These are phyloP conservation scores for Paraphoma sp. DNA, from an alignment of 2,329 filamentous ascomycete species.

Conservation along the genomic window DNA sequence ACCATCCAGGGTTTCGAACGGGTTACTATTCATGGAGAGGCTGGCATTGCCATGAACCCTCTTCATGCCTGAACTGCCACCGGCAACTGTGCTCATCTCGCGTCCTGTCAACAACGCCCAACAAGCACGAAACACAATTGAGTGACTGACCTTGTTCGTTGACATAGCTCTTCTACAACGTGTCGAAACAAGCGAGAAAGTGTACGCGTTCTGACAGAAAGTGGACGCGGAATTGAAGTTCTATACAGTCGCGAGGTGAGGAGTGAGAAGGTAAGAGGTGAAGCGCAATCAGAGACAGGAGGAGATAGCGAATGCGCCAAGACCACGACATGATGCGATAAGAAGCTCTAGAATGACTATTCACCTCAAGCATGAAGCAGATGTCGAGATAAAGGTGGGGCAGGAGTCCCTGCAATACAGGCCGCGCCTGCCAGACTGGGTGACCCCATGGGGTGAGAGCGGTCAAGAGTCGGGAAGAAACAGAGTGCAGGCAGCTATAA, in stretches of 20 bases:
- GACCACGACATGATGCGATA: constrained; percentile 3
- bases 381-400: constrained; percentile 1
- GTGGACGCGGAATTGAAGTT: background rate
- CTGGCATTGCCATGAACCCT: background rate
- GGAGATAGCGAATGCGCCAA: constrained; percentile 4
- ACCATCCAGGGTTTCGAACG: constrained; percentile 9
- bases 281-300: background rate
- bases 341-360: background rate
- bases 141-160: constrained; percentile 14
- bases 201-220: background rate
- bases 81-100: constrained; percentile 9
- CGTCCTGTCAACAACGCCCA: constrained; percentile 11
- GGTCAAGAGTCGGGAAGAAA: background rate
- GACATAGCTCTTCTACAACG: background rate
- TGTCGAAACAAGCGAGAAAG: background rate
- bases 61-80: background rate
- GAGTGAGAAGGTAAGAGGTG: background rate
- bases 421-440: constrained; percentile 7
- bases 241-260: background rate
- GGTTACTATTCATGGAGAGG: constrained; percentile 6
- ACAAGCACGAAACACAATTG: background rate
- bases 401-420: constrained; percentile 1
- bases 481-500: background rate
- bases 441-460: background rate
- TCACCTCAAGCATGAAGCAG: background rate